Evolutionary conservation across 495 filamentous ascomycete species (phyloP), one percentile per base, ranked within the genome.

Genomic region (Xylaria cubensis): DNA sequence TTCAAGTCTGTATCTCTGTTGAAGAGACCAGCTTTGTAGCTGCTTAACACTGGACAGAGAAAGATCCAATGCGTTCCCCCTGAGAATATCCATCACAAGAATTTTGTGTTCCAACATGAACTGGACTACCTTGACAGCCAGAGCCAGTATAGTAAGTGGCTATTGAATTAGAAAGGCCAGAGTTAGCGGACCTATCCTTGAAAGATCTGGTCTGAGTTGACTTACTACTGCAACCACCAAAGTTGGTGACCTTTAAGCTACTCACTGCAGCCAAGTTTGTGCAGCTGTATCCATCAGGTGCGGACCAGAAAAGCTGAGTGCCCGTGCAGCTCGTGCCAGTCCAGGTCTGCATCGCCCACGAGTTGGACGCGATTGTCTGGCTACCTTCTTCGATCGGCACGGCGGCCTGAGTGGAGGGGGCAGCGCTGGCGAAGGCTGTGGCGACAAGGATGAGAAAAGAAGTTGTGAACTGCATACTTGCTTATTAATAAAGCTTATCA

Each of bases 211-310:
- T 53, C 8, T 2, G 2, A 26, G 21, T 53, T 13, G 3, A 53
- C 50, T 53, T 53, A 53, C 50, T 53, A n/a, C 50, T 53, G 50
- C 50, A 53, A 53, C 21, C 50, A 24, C 50, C 50, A 53, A 24
- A 24, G 50, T 53, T 53, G 21, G 50, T 53, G 50, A 53, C n/a
- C n/a, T 53, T 53, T 21, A 53, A 53, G 50, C 50, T 53, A 21
- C 50, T 53, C n/a, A 53, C 50, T 53, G 50, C 50, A 24, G 5
- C 50, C 21, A 53, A 53, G 50, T 53, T 53, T 12, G 50, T 53
- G 50, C 50, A 53, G 12, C 50, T 53, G 50, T 26, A 53, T 53
- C 50, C 50, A 3, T 53, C 50, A 24, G 50, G 50, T 10, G 13
- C 21, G 21, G 50, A 12, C 50, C 50, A 53, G 21, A 53, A 53